phyloP scores from a whole-genome alignment of 2,329 filamentous ascomycete genomes.

The Parastagonospora avenae region DNA sequence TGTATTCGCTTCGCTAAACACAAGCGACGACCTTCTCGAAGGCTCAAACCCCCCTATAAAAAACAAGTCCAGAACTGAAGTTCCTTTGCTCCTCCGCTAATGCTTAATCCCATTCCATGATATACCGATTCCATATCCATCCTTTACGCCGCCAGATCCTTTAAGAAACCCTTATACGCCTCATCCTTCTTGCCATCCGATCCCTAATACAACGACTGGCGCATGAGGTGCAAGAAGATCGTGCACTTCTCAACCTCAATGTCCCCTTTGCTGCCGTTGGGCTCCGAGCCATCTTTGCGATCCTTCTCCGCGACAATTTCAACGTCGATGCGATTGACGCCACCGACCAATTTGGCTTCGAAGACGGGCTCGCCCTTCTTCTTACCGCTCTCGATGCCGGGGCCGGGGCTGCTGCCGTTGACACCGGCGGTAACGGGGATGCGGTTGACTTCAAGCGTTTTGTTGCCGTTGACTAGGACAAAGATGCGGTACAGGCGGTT shows the following conservation, averaged over 20 bases:
- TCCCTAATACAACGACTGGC: conserved; percentile 25
- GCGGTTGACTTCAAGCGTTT: conserved; percentile 64
- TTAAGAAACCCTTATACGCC: neutral
- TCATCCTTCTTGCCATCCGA: neutral
- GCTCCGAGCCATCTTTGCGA: conserved; percentile 46
- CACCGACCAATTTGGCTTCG: conserved; percentile 72
- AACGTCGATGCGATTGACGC: conserved; percentile 78
- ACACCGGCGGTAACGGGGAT: conserved; percentile 52
- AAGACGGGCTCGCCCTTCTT: conserved; percentile 69
- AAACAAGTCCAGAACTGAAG: too few species aligned
- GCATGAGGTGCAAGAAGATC: conserved; percentile 73
- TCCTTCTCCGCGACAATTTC: conserved; percentile 74
- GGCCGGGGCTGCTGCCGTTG: conserved; percentile 29
- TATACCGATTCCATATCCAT: neutral
- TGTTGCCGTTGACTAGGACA: conserved; percentile 70
- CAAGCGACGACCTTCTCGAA: too few species aligned
- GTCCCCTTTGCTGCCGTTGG: conserved; percentile 51
- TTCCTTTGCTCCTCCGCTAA: neutral
- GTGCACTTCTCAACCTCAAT: conserved; percentile 80
- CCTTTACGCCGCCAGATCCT: neutral
- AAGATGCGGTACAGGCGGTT: conserved; percentile 78
- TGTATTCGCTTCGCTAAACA: too few species aligned
- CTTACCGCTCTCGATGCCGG: conserved; percentile 42
- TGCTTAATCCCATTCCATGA: neutral
- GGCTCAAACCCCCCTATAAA: too few species aligned